These are phyloP conservation scores for Mortierella sp. DNA, from an alignment of 371 early-diverging fungal species.

Conservation along the genomic window DNA sequence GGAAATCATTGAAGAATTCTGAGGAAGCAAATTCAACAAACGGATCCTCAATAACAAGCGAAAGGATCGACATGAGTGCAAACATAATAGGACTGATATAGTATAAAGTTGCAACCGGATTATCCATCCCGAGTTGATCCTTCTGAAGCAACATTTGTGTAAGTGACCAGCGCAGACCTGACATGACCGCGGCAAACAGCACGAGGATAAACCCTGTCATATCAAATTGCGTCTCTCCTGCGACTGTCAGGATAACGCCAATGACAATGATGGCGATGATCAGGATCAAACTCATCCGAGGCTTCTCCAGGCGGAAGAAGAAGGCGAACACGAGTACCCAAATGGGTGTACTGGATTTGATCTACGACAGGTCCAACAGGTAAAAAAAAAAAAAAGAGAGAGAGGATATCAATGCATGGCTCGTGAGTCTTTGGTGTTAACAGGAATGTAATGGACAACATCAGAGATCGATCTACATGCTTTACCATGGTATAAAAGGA, in stretches of 20 bases:
- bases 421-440: too few species aligned
- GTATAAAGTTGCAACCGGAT: slow-evolving; percentile 86
- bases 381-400: too few species aligned
- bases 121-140: slow-evolving; percentile 76
- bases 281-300: slow-evolving; percentile 69
- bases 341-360: slow-evolving; percentile 90
- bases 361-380: too few species aligned
- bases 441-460: neutral
- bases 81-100: slow-evolving; percentile 84
- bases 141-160: slow-evolving; percentile 85
- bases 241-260: slow-evolving; percentile 89
- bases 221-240: slow-evolving; percentile 82
- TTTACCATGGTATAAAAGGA: slow-evolving; percentile 93
- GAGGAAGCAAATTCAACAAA: slow-evolving; percentile 61
- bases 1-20: slow-evolving; percentile 58
- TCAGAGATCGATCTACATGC: neutral
- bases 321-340: slow-evolving; percentile 93
- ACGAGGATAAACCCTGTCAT: slow-evolving; percentile 75
- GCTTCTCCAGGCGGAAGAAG: slow-evolving; percentile 85
- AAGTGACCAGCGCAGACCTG: slow-evolving; percentile 86
- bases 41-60: slow-evolving; percentile 71
- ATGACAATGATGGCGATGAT: slow-evolving; percentile 83
- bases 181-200: slow-evolving; percentile 78
- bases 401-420: too few species aligned
- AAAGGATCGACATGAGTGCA: slow-evolving; percentile 63